Base-by-base conservation (phyloP, 2,329 filamentous ascomycete genomes). In the Onygenales sp. region DNA sequence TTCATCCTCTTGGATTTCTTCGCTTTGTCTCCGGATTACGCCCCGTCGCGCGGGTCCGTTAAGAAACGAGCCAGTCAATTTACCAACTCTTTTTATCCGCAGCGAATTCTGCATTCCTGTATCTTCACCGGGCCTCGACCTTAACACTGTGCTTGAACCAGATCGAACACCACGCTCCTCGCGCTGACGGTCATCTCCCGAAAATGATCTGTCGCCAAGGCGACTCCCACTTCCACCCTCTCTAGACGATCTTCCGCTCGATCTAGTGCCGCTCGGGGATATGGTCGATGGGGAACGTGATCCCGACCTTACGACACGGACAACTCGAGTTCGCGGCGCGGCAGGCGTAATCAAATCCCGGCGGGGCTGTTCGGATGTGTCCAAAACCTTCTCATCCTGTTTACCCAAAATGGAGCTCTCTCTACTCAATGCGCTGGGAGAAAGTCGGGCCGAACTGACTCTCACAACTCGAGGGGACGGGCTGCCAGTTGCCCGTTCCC, bases 31-130 rank as follows among this genome's bases (percentile, higher is more conserved):
- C 61, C 71, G 71, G 59, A 74, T 78, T 57, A 86, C 79, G 31
- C 87, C 89, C 60, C 89, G 78, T 52, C 89, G 81, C 17, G 89
- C 87, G 32, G 89, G 89, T 1, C 87, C 88, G 60, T 87, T 89
- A 21, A 93, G 74, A 59, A 92, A 91, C 55, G 82, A 86, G 1
- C 88, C 89, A 2, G 85, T 81, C 7, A 86, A 76, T 68, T 88
- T 87, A 13, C 85, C 85, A 11, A 89, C 81, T 56, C 87, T 78
- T 70, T 91, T 92, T 55, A 91, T 76, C 5, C 89, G 81, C 76
- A 90, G 81, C 0, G 88, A 89, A 61, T 85, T 84, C 56, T 88
- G 86, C 1, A 82, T 72, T 11, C 81, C 84, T 36, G 73, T 71
- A 36, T 86, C 83, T 27, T 90, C 85, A 2, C 82, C 82, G 49